These are phyloP conservation scores for Sherardia arvensis DNA, from an alignment of 257 asterid species.

Conservation along the genomic window DNA sequence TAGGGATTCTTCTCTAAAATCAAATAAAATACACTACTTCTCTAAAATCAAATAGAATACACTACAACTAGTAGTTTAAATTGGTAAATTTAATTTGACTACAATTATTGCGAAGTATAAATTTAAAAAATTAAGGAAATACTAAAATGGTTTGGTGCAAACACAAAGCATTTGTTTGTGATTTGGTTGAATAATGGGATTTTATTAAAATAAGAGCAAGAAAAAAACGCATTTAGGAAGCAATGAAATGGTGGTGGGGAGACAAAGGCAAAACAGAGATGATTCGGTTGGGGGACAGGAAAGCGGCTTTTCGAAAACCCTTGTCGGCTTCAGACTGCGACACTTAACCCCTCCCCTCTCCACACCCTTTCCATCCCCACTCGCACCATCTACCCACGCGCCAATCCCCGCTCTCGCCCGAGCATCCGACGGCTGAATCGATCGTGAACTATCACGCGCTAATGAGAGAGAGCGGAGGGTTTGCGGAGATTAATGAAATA, in stretches of 20 bases:
- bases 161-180: background rate
- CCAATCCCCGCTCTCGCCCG: background rate
- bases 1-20: too few species aligned
- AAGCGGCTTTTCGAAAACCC: slow-evolving; percentile 8
- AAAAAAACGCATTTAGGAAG: slow-evolving; percentile 16
- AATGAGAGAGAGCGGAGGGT: background rate
- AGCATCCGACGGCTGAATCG: background rate
- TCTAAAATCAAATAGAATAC: too few species aligned
- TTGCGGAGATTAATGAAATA: background rate
- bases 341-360: slow-evolving; percentile 13
- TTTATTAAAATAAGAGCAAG: slow-evolving; percentile 14
- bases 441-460: background rate
- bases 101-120: too few species aligned
- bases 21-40: too few species aligned
- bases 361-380: background rate
- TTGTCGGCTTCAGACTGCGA: slow-evolving; percentile 25
- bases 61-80: too few species aligned
- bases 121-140: too few species aligned
- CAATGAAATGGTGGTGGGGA: slow-evolving; percentile 4
- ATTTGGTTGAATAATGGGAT: background rate
- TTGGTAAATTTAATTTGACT: too few species aligned
- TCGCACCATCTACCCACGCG: background rate
- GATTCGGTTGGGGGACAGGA: slow-evolving; percentile 24
- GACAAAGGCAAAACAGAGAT: slow-evolving; percentile 14
- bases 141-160: too few species aligned